phyloP scores from a whole-genome alignment of 2,329 filamentous ascomycete species.

The Botrytis porri region DNA sequence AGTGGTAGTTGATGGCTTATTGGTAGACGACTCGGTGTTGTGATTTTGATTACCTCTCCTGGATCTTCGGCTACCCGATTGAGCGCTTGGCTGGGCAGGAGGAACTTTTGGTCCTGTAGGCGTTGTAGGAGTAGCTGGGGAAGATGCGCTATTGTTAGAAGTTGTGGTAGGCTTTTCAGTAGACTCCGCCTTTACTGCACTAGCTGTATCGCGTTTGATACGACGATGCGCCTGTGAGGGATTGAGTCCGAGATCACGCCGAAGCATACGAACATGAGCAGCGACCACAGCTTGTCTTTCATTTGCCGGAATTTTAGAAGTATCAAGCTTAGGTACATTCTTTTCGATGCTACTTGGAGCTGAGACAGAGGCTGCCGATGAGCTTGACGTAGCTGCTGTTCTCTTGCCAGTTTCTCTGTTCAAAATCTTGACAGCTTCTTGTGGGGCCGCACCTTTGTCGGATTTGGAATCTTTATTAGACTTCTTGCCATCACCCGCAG shows the following conservation, averaged over 20 bases:
- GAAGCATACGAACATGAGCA: constrained; percentile 61
- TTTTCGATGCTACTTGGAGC: constrained; percentile 28
- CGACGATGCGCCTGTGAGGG: constrained; percentile 61
- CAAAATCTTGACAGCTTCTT: constrained; percentile 61
- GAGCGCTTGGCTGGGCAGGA: constrained; percentile 24
- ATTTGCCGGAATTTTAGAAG: constrained; percentile 43
- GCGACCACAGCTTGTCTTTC: constrained; percentile 49
- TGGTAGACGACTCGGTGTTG: constrained; percentile 30
- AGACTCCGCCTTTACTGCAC: constrained; percentile 34
- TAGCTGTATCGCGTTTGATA: constrained; percentile 51
- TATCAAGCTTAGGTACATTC: constrained; percentile 50
- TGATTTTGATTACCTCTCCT: constrained; percentile 40
- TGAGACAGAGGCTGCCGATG: constrained; percentile 13
- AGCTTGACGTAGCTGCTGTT: constrained; percentile 38
- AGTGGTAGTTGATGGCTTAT: constrained; percentile 26
- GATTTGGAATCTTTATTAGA: constrained; percentile 60
- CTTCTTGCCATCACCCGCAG: constrained; percentile 48
- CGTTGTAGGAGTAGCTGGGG: constrained; percentile 19
- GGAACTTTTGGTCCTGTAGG: constrained; percentile 38
- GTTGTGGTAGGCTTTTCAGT: constrained; percentile 24
- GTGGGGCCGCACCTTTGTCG: constrained; percentile 58
- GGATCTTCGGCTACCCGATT: constrained; percentile 30
- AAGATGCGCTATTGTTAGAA: constrained; percentile 17
- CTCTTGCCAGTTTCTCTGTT: constrained; percentile 57
- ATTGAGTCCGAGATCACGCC: constrained; percentile 63